phyloP scores from a whole-genome alignment of 495 filamentous ascomycete species.

The Lentithecium fluviatile region DNA sequence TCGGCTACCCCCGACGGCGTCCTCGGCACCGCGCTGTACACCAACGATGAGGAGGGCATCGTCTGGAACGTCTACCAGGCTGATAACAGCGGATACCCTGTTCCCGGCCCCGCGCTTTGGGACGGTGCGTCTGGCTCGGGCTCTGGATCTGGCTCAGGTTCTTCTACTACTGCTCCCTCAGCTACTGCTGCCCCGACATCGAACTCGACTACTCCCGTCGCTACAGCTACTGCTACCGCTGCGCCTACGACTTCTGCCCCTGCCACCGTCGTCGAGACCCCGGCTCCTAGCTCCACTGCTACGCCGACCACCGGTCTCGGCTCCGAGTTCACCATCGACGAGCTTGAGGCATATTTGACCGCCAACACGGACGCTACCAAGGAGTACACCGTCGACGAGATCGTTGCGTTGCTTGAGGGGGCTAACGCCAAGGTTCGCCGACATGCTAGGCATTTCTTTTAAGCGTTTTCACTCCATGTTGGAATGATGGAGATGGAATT shows the following conservation, averaged over 20 bases:
- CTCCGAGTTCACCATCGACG: background rate
- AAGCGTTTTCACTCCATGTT: background rate
- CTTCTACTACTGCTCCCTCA: background rate
- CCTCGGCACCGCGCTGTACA: constrained; percentile 21
- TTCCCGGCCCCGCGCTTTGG: constrained; percentile 29
- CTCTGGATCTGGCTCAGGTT: background rate
- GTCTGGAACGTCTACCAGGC: constrained; percentile 22
- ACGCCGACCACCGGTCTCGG: background rate
- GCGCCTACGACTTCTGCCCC: background rate
- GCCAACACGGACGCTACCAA: background rate
- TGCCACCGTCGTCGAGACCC: too few relatives aligned
- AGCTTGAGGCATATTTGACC: background rate
- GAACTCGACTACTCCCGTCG: background rate
- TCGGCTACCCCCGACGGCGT: constrained; percentile 23
- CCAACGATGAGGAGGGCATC: constrained; percentile 19
- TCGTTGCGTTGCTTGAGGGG: background rate
- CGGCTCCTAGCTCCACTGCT: constrained; percentile 6
- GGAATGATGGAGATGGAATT: background rate
- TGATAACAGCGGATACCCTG: constrained; percentile 14
- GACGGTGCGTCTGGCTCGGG: background rate
- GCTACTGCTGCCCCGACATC: background rate
- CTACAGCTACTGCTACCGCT: background rate
- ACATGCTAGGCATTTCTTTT: background rate
- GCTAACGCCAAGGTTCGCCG: background rate
- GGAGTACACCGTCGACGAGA: background rate